Conservation (phyloP, 2,329 filamentous ascomycete genomes). For the Fusarium xyrophilum region DNA sequence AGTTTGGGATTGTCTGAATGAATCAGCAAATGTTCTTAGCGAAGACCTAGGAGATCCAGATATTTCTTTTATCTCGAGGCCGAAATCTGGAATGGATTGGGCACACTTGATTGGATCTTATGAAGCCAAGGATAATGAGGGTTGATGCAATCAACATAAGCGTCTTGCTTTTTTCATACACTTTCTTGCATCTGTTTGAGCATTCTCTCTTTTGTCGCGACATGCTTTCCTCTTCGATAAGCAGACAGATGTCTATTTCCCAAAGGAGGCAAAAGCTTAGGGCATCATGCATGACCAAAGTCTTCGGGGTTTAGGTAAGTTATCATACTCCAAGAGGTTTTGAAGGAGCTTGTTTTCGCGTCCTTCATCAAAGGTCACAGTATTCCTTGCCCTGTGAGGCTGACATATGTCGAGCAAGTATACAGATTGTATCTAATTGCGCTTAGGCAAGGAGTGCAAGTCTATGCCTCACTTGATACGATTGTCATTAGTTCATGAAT, state of each 20-base stretch:
- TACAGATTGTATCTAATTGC: background rate
- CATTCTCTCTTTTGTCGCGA: background rate
- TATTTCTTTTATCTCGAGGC: background rate
- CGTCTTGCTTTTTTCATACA: background rate
- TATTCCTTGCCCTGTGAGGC: background rate
- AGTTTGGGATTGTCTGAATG: constrained; percentile 17
- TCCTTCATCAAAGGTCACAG: background rate
- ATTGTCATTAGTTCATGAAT: background rate
- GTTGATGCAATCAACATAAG: constrained; percentile 8
- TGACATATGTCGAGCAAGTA: background rate
- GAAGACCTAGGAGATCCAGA: background rate
- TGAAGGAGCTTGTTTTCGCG: background rate
- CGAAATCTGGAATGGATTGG: background rate
- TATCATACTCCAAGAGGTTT: background rate
- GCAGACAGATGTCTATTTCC: background rate
- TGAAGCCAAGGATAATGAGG: background rate
- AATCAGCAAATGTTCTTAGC: constrained; percentile 7
- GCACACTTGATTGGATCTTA: background rate
- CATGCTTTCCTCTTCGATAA: background rate
- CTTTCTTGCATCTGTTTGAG: background rate
- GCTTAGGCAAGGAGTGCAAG: background rate
- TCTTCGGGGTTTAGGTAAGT: background rate
- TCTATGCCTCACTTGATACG: background rate
- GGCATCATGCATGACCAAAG: background rate
- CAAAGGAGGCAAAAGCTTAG: background rate